These are phyloP conservation scores for Monosporozyma unispora DNA, from an alignment of 805 yeast species.

Conservation along the genomic window DNA sequence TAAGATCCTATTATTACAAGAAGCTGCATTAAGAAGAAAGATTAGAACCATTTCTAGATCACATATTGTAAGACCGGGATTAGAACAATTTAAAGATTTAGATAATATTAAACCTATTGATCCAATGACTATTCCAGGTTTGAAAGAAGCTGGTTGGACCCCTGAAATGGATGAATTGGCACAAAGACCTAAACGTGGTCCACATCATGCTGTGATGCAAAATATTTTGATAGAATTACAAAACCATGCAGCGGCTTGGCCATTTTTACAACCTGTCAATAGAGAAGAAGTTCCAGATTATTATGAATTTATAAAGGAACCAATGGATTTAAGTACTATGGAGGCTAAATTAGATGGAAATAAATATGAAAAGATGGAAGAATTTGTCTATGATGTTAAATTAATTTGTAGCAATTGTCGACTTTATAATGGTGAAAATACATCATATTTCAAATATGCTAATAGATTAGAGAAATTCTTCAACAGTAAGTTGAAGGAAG, in stretches of 20 bases:
- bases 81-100: slow-evolving; percentile 54
- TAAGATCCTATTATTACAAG: slow-evolving; percentile 76
- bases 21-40: slow-evolving; percentile 82
- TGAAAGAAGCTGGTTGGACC: slow-evolving; percentile 93
- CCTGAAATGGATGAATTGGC: slow-evolving; percentile 97
- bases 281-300: slow-evolving; percentile 93
- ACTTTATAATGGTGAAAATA: slow-evolving; percentile 83
- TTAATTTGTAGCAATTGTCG: slow-evolving; percentile 87
- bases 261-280: slow-evolving; percentile 87
- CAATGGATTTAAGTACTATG: slow-evolving; percentile 96
- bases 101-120: slow-evolving; percentile 48
- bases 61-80: slow-evolving; percentile 74
- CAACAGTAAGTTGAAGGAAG: slow-evolving; percentile 71
- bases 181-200: slow-evolving; percentile 86
- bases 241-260: slow-evolving; percentile 97
- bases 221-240: slow-evolving; percentile 80
- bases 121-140: slow-evolving; percentile 81
- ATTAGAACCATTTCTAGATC: slow-evolving; percentile 72
- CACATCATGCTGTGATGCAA: slow-evolving; percentile 91
- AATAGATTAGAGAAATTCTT: slow-evolving; percentile 87
- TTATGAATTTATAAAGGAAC: slow-evolving; percentile 92
- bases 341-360: slow-evolving; percentile 88
- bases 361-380: slow-evolving; percentile 82
- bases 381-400: slow-evolving; percentile 80
- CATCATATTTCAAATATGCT: slow-evolving; percentile 93